These are phyloP conservation scores for Sedum album DNA, from an alignment of 164 flowering plant genomes.

Conservation along the genomic window DNA sequence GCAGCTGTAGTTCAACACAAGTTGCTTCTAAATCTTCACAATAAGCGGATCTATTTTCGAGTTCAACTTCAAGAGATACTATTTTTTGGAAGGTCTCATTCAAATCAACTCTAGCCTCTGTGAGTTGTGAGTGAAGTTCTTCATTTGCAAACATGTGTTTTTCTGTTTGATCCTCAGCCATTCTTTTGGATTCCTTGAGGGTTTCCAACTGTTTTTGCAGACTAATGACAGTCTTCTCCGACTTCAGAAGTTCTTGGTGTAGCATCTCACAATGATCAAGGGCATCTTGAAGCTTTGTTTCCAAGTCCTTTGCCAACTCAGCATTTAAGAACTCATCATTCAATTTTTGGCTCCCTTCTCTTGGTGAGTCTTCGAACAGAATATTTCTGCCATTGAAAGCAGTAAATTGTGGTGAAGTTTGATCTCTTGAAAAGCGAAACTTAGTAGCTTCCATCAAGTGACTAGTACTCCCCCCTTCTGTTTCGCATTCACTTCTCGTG, in stretches of 20 bases:
- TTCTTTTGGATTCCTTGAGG: conserved; percentile 15
- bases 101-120: conserved; percentile 19
- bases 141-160: conserved; percentile 17
- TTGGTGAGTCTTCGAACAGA: conserved; percentile 12
- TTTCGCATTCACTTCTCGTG: conserved; percentile 29
- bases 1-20: conserved; percentile 29
- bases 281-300: conserved; percentile 15
- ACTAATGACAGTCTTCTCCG: conserved; percentile 16
- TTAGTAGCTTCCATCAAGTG: conserved; percentile 21
- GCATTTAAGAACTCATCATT: conserved; percentile 12
- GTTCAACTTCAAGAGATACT: conserved; percentile 18
- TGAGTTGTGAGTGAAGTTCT: conserved; percentile 25
- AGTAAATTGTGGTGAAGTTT: background rate
- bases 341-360: conserved; percentile 16
- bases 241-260: conserved; percentile 18
- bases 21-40: conserved; percentile 26
- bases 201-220: conserved; percentile 21
- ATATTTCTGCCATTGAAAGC: conserved; percentile 6
- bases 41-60: conserved; percentile 18
- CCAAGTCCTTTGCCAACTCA: conserved; percentile 20
- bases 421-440: conserved; percentile 8
- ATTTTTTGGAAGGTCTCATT: conserved; percentile 20
- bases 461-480: conserved; percentile 21
- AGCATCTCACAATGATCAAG: conserved; percentile 10
- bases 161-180: conserved; percentile 21